Percentiles rank a stretch among this genome's conserved stretches.
Conservation (phyloP, 345 rosid genomes). For the Eucalyptus erythrocorys region DNA sequence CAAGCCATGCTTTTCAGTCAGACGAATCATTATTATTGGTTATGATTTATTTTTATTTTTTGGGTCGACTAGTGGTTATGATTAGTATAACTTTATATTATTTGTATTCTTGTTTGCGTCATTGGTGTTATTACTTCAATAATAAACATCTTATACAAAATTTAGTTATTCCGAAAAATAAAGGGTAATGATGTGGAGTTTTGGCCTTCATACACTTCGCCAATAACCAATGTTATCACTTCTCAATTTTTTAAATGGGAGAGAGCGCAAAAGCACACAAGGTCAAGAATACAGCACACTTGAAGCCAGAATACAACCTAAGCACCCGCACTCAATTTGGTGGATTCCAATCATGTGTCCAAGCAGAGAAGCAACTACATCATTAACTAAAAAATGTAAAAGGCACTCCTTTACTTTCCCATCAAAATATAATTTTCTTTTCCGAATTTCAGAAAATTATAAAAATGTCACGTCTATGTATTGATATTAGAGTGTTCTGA, state of each 20-base stretch:
- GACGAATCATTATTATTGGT: background rate
- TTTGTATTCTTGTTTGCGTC: background rate
- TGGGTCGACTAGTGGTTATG: background rate
- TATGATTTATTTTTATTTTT: background rate
- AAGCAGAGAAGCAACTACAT: background rate
- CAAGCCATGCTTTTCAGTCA: background rate
- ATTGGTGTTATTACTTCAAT: background rate
- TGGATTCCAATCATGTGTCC: background rate
- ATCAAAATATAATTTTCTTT: background rate
- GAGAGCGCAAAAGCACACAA: background rate
- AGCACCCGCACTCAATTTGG: background rate
- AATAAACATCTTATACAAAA: background rate
- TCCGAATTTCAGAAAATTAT: background rate
- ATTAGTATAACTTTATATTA: background rate
- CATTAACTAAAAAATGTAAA: background rate
- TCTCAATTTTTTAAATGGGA: background rate
- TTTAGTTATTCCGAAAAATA: background rate
- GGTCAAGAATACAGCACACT: background rate
- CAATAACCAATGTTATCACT: background rate
- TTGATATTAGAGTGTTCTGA: background rate
- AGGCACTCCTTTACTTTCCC: background rate
- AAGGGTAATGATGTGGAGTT: background rate
- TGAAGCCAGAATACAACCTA: background rate
- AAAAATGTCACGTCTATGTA: background rate
- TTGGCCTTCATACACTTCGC: background rate